Evolutionary conservation across 768 basidiomycete genomes (phyloP).

Genomic region (Mycena vulgaris): DNA sequence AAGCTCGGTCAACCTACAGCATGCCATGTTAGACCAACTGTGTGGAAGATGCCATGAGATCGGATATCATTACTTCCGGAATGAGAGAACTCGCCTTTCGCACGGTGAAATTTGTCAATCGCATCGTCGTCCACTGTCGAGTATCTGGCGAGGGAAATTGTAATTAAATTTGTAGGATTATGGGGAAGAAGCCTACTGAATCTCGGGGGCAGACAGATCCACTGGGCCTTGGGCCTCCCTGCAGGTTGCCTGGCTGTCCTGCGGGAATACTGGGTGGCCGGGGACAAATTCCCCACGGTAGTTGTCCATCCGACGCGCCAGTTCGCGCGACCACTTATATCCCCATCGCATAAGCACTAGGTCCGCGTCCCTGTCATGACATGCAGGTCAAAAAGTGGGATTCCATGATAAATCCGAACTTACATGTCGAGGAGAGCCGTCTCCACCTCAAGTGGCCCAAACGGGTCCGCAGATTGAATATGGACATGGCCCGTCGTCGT

Average conservation of each 20-base stretch:
- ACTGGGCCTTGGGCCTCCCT: too few species aligned
- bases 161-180: background rate
- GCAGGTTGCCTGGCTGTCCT: too few species aligned
- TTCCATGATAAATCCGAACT: too few species aligned
- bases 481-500: too few species aligned
- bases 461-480: too few species aligned
- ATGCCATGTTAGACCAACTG: constrained; percentile 20
- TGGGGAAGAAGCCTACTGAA: background rate
- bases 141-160: constrained; percentile 19
- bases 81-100: background rate
- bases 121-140: constrained; percentile 37
- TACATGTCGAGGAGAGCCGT: too few species aligned
- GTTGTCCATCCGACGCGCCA: constrained; percentile 58
- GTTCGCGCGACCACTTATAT: constrained; percentile 59
- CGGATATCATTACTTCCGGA: background rate
- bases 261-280: too few species aligned
- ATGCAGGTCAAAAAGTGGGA: too few species aligned
- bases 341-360: constrained; percentile 50
- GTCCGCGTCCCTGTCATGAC: too few species aligned
- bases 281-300: too few species aligned
- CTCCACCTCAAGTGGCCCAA: too few species aligned
- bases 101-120: constrained; percentile 34
- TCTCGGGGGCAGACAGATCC: too few species aligned
- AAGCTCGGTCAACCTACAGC: background rate
- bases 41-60: background rate